A percentile compares a stretch with the other conserved stretches of the same genome.
phyloP scores from a whole-genome alignment of 805 yeast genomes.

The Starmerella floricola region DNA sequence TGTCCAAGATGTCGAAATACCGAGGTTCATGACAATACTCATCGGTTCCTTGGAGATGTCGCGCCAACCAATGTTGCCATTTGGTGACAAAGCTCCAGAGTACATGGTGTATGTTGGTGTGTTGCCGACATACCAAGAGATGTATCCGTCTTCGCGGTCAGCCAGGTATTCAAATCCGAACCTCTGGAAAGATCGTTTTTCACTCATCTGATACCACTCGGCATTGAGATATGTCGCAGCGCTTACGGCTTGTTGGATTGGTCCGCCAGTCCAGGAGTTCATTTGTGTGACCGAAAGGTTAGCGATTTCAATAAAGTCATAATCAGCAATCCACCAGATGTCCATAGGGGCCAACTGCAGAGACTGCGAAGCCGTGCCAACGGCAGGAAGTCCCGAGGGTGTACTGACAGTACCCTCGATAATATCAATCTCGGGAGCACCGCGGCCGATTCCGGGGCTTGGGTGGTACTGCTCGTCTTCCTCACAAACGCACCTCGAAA shows the following conservation, averaged over 20 bases:
- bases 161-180: slow-evolving; percentile 69
- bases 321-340: slow-evolving; percentile 88
- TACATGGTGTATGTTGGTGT: slow-evolving; percentile 62
- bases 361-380: slow-evolving; percentile 66
- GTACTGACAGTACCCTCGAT: slow-evolving; percentile 60
- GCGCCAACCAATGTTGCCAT: slow-evolving; percentile 83
- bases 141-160: slow-evolving; percentile 46
- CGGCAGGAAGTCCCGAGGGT: slow-evolving; percentile 25
- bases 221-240: slow-evolving; percentile 67
- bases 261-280: slow-evolving; percentile 88
- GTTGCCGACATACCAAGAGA: slow-evolving; percentile 78
- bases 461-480: slow-evolving; percentile 69
- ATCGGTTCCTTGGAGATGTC: slow-evolving; percentile 80
- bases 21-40: slow-evolving; percentile 78
- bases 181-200: slow-evolving; percentile 43
- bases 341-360: slow-evolving; percentile 88
- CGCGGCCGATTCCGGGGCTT: slow-evolving; percentile 75
- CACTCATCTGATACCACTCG: slow-evolving; percentile 67
- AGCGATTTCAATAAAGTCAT: slow-evolving; percentile 60
- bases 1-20: slow-evolving; percentile 86
- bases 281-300: slow-evolving; percentile 58
- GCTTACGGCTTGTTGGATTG: slow-evolving; percentile 85
- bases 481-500: slow-evolving; percentile 62
- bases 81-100: slow-evolving; percentile 69
- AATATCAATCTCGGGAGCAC: slow-evolving; percentile 91